Base-by-base conservation (phyloP, 768 basidiomycete species). In the Dendrothele bispora region DNA sequence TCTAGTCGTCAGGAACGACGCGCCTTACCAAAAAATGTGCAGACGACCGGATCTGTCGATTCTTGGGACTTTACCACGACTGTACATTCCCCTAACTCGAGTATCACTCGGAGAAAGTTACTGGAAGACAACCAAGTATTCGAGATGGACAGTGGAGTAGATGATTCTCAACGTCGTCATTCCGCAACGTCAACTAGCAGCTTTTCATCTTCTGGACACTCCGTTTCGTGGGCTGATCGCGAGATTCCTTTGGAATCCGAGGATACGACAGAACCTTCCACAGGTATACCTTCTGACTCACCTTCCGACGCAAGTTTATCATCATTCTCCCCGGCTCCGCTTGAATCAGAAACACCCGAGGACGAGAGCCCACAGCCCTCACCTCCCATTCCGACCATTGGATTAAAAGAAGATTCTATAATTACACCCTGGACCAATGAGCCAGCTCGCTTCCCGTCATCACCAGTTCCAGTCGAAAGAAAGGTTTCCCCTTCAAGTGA, bases 21-120 rank as follows among this genome's bases (percentile, higher is more conserved):
- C 36, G 71, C 62, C 41, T 61, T 66, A 11, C 71, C 66, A 11
- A 64, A n/a, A n/a, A n/a, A 62, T 36, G 46, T 67, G 4, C 60
- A 71, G 32, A 61, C 58, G 7, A 73, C 69, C 36, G 70, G 69
- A 37, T 84, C 88, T 8, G 66, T 84, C 46, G 89, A 87, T 46
- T 90, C 89, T 3, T 92, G 89, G 89, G 88, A 92, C 60, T 92
- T 92, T 62, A 61, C 75, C 20, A 70, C 78, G 0, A 79, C 76
- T 8, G 49, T 74, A 10, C 61, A 70, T 49, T 73, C 75, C 22
- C 42, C 48, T 8, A 35, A 29, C 11, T 35, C 39, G 20, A 49
- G 30, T 17, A 18, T 43, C 25, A 40, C 24, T 22, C 30, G 48
- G 34, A 46, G 32, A 27, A 50, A 51, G 20, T 21, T 48, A 4